These are phyloP conservation scores for Pyropia haitanensis DNA, from an alignment of 23 red algal genomes.

Conservation along the genomic window DNA sequence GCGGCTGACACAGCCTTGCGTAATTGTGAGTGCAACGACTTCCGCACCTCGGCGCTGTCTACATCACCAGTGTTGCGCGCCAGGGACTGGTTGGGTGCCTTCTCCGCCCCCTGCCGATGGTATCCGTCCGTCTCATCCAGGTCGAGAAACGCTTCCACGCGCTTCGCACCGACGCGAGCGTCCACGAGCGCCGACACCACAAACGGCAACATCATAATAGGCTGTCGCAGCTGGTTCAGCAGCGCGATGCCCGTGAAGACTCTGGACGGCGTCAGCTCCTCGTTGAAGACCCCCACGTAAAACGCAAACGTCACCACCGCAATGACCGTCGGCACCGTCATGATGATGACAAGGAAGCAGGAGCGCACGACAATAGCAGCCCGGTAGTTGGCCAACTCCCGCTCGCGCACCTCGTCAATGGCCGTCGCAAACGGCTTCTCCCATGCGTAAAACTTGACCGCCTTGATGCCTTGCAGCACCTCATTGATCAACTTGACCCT, in stretches of 20 bases:
- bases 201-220: slow-evolving; percentile 84
- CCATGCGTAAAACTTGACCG: slow-evolving; percentile 99
- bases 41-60: too few species aligned
- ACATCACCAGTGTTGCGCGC: too few species aligned
- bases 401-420: slow-evolving; percentile 37
- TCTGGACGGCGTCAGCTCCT: slow-evolving; percentile 50
- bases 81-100: too few species aligned
- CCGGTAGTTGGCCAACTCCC: slow-evolving; percentile 55
- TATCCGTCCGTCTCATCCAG: slow-evolving; percentile 70
- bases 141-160: slow-evolving; percentile 62
- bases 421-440: slow-evolving; percentile 67
- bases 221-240: slow-evolving; percentile 76
- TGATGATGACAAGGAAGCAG: slow-evolving; percentile 61
- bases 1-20: too few species aligned
- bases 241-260: slow-evolving; percentile 80
- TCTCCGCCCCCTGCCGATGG: slow-evolving; percentile 1
- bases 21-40: too few species aligned
- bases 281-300: slow-evolving; percentile 67
- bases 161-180: slow-evolving; percentile 56
- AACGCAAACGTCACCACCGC: slow-evolving; percentile 83
- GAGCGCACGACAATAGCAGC: slow-evolving; percentile 59
- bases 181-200: slow-evolving; percentile 72
- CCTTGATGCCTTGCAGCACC: slow-evolving; percentile 93
- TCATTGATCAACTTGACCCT: slow-evolving; percentile 94
- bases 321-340: slow-evolving; percentile 69